phyloP scores from a whole-genome alignment of 495 filamentous ascomycete species.

The Talaromyces adpressus region DNA sequence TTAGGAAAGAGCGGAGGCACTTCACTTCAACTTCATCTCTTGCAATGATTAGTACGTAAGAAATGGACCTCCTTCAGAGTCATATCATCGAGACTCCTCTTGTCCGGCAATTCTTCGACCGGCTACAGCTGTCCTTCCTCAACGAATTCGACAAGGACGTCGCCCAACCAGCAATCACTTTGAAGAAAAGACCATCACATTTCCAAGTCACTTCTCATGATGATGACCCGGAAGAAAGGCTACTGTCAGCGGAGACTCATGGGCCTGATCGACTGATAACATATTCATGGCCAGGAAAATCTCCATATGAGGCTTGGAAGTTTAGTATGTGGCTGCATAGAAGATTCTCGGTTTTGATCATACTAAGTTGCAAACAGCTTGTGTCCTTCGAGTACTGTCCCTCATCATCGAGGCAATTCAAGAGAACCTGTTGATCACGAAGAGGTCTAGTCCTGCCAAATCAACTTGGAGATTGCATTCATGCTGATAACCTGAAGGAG shows the following conservation, averaged over 20 bases:
- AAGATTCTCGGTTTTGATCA: background rate
- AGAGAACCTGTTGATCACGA: slow-evolving; percentile 59
- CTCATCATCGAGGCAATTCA: slow-evolving; percentile 62
- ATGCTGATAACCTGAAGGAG: slow-evolving; percentile 47
- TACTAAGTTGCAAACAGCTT: slow-evolving; percentile 26
- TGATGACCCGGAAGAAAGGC: slow-evolving; percentile 8
- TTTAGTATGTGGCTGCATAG: slow-evolving; percentile 44
- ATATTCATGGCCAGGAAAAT: slow-evolving; percentile 53
- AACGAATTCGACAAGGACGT: slow-evolving; percentile 20
- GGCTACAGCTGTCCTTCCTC: slow-evolving; percentile 19
- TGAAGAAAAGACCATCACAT: slow-evolving; percentile 20
- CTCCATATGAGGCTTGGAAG: slow-evolving; percentile 54
- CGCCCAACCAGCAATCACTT: slow-evolving; percentile 23
- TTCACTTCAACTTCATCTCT: background rate
- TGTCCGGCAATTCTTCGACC: slow-evolving; percentile 28
- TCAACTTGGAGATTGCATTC: background rate
- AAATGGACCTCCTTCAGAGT: background rate
- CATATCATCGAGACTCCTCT: background rate
- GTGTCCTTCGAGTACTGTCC: slow-evolving; percentile 61
- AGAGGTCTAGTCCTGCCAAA: slow-evolving; percentile 49
- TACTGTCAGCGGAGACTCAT: slow-evolving; percentile 20
- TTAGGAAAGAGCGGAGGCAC: background rate
- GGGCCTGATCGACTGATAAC: slow-evolving; percentile 15
- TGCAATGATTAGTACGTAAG: background rate
- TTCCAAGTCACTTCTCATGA: slow-evolving; percentile 22